Conservation (phyloP, 768 basidiomycete genomes). For the Mycena alexandri region DNA sequence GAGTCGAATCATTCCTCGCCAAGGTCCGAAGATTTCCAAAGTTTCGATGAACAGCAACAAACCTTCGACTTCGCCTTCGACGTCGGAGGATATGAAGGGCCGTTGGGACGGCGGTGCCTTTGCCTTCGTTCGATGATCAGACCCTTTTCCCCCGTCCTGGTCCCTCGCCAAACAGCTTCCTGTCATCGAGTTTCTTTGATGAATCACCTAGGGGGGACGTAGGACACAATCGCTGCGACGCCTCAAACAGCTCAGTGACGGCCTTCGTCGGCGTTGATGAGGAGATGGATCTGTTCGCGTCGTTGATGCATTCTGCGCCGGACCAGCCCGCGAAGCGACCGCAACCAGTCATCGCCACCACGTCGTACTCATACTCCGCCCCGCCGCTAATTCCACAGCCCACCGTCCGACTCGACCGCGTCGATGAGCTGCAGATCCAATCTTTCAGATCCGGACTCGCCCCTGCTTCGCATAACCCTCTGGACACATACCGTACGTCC, state of each 20-base stretch:
- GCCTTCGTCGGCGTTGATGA: neutral
- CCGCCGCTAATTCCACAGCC: conserved; percentile 9
- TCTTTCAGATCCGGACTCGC: neutral
- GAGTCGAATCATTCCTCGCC: conserved; percentile 55
- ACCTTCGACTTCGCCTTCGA: conserved; percentile 42
- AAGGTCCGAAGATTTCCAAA: conserved; percentile 46
- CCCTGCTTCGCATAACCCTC: neutral
- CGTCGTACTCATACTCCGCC: too few species aligned
- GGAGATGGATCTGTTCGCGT: conserved; percentile 13
- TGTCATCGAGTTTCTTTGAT: neutral
- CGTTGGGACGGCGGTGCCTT: neutral
- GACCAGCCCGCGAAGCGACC: neutral
- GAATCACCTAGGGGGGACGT: neutral
- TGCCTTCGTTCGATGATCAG: conserved; percentile 4
- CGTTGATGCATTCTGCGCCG: neutral
- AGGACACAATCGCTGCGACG: neutral
- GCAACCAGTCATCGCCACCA: too few species aligned
- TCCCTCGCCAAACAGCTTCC: neutral
- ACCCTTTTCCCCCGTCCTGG: neutral
- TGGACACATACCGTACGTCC: conserved; percentile 19
- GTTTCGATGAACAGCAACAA: conserved; percentile 47
- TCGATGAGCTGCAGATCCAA: conserved; percentile 3
- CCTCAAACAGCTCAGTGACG: neutral
- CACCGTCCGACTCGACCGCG: neutral
- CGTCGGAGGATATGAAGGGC: conserved; percentile 28